Evolutionary conservation across 2,329 filamentous ascomycete species (phyloP).

Genomic region (Aspergillus japonicus): DNA sequence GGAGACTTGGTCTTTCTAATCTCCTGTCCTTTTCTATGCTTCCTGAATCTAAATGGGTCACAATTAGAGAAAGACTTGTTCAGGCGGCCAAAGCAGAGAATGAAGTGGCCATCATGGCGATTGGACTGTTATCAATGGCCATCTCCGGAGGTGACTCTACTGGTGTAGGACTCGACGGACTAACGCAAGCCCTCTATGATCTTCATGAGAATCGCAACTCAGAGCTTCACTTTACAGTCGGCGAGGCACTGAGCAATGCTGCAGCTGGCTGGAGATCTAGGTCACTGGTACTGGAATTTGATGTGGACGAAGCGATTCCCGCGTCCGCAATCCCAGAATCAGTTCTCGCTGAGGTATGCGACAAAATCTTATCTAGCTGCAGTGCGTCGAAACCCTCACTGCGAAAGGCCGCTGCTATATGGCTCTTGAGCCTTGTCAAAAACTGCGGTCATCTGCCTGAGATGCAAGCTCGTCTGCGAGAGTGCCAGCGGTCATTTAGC

Average conservation of each 20-base stretch:
- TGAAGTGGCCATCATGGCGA: slow-evolving; percentile 74
- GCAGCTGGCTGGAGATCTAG: slow-evolving; percentile 81
- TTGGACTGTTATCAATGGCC: slow-evolving; percentile 71
- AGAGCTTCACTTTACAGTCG: slow-evolving; percentile 86
- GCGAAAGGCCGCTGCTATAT: slow-evolving; percentile 89
- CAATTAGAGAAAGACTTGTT: slow-evolving; percentile 63
- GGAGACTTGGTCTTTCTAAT: slow-evolving; percentile 61
- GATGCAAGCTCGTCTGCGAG: slow-evolving; percentile 70
- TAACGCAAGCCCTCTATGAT: slow-evolving; percentile 68
- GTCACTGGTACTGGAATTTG: slow-evolving; percentile 70
- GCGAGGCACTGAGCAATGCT: slow-evolving; percentile 79
- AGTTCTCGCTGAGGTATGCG: slow-evolving; percentile 58
- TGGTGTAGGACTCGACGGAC: slow-evolving; percentile 41
- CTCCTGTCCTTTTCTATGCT: slow-evolving; percentile 45
- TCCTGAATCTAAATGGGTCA: slow-evolving; percentile 33
- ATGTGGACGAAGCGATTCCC: slow-evolving; percentile 62
- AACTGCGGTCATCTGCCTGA: slow-evolving; percentile 78
- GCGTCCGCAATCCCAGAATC: slow-evolving; percentile 36
- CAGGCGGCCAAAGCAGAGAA: slow-evolving; percentile 74
- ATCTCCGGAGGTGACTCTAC: slow-evolving; percentile 38
- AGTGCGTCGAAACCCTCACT: slow-evolving; percentile 83
- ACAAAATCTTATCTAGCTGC: slow-evolving; percentile 74
- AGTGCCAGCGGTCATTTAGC: slow-evolving; percentile 86
- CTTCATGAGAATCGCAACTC: slow-evolving; percentile 82
- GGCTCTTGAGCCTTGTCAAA: slow-evolving; percentile 88